phyloP scores from a whole-genome alignment of 208 protist species.

The Tritrichomonas foetus region DNA sequence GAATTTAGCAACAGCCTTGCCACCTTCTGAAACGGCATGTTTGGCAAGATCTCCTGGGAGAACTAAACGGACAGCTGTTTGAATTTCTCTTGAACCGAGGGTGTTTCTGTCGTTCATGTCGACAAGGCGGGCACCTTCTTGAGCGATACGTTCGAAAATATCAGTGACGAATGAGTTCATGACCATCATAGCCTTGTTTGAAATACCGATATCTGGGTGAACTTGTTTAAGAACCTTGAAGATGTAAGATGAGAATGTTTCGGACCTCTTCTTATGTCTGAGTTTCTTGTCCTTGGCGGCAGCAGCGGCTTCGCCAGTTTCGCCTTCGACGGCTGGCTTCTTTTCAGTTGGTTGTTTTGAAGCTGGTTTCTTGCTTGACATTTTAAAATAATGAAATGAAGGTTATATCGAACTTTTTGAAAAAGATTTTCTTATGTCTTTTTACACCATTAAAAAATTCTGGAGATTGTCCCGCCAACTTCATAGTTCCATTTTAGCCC shows the following conservation, averaged over 20 bases:
- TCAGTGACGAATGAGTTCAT: slow-evolving; percentile 90
- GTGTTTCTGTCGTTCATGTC: slow-evolving; percentile 91
- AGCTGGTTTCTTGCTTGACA: slow-evolving; percentile 21
- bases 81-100: slow-evolving; percentile 81
- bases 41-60: slow-evolving; percentile 94
- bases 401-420: too few relatives aligned
- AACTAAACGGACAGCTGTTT: slow-evolving; percentile 89
- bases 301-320: not conserved
- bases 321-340: slow-evolving; percentile 10
- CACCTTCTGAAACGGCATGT: slow-evolving; percentile 96
- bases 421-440: too few relatives aligned
- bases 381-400: not conserved
- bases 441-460: too few relatives aligned
- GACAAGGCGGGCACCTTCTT: slow-evolving; percentile 84
- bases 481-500: too few relatives aligned
- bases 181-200: slow-evolving; percentile 88
- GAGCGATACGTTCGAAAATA: slow-evolving; percentile 88
- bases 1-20: slow-evolving; percentile 84
- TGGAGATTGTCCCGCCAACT: too few relatives aligned
- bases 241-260: slow-evolving; percentile 80
- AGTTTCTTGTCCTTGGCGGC: slow-evolving; percentile 3
- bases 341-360: slow-evolving; percentile 36
- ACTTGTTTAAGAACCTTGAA: slow-evolving; percentile 88
- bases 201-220: slow-evolving; percentile 88
- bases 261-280: slow-evolving; percentile 67